Evolutionary conservation across 331 rosid species (phyloP).

Genomic region (Arachis monticola): DNA sequence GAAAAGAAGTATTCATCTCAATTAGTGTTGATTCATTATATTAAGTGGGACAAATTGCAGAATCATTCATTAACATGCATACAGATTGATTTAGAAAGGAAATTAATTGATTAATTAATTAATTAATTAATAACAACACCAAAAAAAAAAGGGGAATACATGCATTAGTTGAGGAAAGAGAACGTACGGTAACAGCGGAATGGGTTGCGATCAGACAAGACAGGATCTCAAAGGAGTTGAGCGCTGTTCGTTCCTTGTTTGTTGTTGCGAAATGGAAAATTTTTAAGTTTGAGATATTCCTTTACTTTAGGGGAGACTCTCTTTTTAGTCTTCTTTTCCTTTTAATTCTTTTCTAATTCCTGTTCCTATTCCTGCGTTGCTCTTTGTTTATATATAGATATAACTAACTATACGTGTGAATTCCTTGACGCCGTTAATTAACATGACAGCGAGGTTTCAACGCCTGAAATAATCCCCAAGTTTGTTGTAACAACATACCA

Average conservation of each 20-base stretch:
- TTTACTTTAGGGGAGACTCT: slow-evolving; percentile 36
- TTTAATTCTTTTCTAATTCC: neutral
- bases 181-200: neutral
- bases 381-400: slow-evolving; percentile 51
- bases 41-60: neutral
- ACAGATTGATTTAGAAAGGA: neutral
- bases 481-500: neutral
- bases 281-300: slow-evolving; percentile 31
- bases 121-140: too few species aligned
- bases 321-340: neutral
- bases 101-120: neutral
- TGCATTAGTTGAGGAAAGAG: too few species aligned
- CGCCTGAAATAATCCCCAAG: neutral
- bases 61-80: slow-evolving; percentile 21
- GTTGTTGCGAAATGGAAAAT: slow-evolving; percentile 25
- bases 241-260: slow-evolving; percentile 15
- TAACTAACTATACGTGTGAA: neutral
- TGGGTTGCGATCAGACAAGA: slow-evolving; percentile 68
- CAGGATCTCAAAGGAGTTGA: slow-evolving; percentile 53
- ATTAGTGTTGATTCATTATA: slow-evolving; percentile 5
- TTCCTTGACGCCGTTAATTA: slow-evolving; percentile 39
- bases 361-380: slow-evolving; percentile 37
- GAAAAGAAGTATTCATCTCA: neutral
- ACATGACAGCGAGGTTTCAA: slow-evolving; percentile 33
- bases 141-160: too few species aligned